Conservation (phyloP, 345 rosid genomes). For the Bruguiera sexangula region DNA sequence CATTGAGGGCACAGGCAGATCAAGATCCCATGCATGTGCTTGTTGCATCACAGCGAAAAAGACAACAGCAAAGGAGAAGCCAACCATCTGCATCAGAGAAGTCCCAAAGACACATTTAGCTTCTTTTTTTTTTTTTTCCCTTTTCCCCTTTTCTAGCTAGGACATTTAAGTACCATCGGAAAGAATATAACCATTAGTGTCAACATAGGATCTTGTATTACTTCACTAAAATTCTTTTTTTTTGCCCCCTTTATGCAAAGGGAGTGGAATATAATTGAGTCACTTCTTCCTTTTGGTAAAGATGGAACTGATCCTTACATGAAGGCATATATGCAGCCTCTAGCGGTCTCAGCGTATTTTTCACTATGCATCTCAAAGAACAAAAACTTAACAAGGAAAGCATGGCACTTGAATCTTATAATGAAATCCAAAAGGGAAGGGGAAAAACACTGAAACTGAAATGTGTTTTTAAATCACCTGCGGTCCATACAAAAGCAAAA, state of each 20-base stretch:
- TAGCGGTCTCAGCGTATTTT: too few species aligned
- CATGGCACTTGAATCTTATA: not conserved
- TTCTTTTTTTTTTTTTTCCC: not conserved
- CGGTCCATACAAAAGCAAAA: slow-evolving; percentile 66
- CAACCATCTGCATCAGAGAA: slow-evolving; percentile 56
- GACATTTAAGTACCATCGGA: not conserved
- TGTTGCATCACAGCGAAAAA: slow-evolving; percentile 84
- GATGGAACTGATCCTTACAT: not conserved
- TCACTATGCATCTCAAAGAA: not conserved
- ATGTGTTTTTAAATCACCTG: slow-evolving; percentile 43
- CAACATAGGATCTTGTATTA: too few species aligned
- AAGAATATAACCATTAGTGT: too few species aligned
- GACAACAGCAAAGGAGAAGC: slow-evolving; percentile 53
- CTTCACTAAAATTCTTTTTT: too few species aligned
- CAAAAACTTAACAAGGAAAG: not conserved
- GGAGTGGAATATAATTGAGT: not conserved
- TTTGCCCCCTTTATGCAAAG: too few species aligned
- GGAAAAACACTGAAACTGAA: slow-evolving; percentile 6
- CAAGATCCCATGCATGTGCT: slow-evolving; percentile 65
- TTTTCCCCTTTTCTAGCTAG: not conserved
- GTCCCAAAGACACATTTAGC: slow-evolving; percentile 8
- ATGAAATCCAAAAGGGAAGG: not conserved
- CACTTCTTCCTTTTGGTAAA: not conserved
- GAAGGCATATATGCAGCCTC: too few species aligned
- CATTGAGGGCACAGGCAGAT: slow-evolving; percentile 66